Evolutionary conservation across 2,329 filamentous ascomycete species (phyloP), one percentile per base, ranked within the genome.

Genomic region (Cercospora berteroae): DNA sequence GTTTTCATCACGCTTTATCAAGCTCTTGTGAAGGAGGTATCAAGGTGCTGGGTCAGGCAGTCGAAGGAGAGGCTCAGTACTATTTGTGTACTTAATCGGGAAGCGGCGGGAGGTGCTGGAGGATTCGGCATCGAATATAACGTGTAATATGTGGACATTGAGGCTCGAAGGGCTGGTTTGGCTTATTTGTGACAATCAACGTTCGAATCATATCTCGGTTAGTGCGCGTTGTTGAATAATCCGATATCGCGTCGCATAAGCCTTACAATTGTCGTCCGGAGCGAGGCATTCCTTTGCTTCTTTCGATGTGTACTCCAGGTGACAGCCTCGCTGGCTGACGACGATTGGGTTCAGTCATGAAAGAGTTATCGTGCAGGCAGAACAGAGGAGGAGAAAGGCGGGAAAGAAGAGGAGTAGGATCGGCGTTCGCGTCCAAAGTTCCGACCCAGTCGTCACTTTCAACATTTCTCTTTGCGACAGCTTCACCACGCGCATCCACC

Each of bases 391-490:
- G 48, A 25, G 25, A 25, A 25, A 55, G 23, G 48, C 48, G n/a
- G 13, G 16, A 31, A n/a, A 57, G n/a, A 36, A 18, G 55, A 31
- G 55, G 7, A 36, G 20, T 52, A 12, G n/a, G 29, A 58, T 58
- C 55, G 55, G 55, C 55, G 9, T 58, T 58, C 55, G 55, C 29
- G n/a, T 36, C 5, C 55, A 18, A 33, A 36, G 27, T 36, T 16
- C 55, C 55, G 55, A 36, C 55, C 13, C 31, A 18, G 27, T 58
- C 55, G 55, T 58, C 27, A 58, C 55, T 20, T 33, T 16, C 29
- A 36, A 58, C 55, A 58, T 58, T 58, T 58, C 55, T 58, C 55
- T 66, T 66, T 63, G 57, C 66, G 66, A 67, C 62, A 62, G 52
- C 62, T 31, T 29, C 39, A 57, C n/a, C 23, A 13, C 16, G n/a